These are phyloP conservation scores for Mediolabrus comicus DNA, from an alignment of 108 stramenopile species.

Conservation along the genomic window DNA sequence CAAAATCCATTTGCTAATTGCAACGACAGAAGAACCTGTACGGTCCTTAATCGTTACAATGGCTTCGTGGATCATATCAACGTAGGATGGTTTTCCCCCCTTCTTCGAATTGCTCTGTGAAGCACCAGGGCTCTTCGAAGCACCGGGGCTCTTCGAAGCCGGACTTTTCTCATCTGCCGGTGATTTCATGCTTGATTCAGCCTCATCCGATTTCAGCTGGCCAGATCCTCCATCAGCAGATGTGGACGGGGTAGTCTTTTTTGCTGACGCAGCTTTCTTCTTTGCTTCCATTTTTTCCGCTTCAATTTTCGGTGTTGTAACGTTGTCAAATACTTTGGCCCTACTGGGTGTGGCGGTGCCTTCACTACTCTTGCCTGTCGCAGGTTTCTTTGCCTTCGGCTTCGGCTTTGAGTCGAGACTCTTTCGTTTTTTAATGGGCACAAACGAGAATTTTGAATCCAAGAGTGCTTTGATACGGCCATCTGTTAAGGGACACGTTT, in stretches of 20 bases:
- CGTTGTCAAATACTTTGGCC: background rate
- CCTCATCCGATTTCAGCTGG: background rate
- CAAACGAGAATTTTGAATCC: conserved; percentile 9
- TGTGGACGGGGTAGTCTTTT: conserved; percentile 5
- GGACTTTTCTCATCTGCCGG: background rate
- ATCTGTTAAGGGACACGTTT: conserved; percentile 11
- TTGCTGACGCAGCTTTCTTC: conserved; percentile 5
- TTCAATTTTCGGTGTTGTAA: background rate
- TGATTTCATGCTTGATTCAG: background rate
- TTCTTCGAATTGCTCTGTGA: background rate
- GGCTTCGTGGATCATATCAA: conserved; percentile 65
- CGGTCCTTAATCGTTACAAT: conserved; percentile 76
- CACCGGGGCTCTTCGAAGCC: background rate
- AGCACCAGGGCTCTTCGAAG: conserved; percentile 18
- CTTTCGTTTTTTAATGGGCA: conserved; percentile 5
- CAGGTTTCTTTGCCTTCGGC: background rate
- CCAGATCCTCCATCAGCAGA: conserved; percentile 13
- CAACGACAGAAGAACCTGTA: conserved; percentile 64
- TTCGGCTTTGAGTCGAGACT: background rate
- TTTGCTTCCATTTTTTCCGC: background rate
- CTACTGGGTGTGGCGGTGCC: background rate
- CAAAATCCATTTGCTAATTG: conserved; percentile 75
- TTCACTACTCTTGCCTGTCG: background rate
- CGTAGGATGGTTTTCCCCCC: conserved; percentile 50
- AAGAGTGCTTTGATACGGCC: conserved; percentile 4